A percentile compares a stretch with the other conserved stretches of the same genome.
phyloP scores from a whole-genome alignment of 2,329 filamentous ascomycete species.

The Stromatinia cepivora region DNA sequence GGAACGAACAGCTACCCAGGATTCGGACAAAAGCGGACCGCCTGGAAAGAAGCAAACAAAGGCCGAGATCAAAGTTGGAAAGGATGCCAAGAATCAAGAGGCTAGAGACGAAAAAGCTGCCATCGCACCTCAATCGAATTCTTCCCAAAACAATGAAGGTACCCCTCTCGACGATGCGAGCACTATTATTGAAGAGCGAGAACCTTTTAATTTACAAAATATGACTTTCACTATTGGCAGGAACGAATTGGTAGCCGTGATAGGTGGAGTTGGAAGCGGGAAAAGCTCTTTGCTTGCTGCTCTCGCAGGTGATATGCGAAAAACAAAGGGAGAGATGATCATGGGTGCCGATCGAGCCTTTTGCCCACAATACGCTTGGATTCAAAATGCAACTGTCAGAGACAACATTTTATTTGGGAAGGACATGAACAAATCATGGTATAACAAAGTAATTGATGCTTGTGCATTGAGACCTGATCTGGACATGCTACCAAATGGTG shows the following conservation, averaged over 20 bases:
- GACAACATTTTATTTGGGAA: constrained; percentile 93
- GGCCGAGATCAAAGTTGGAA: constrained; percentile 43
- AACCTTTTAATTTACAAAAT: constrained; percentile 72
- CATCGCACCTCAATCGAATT: constrained; percentile 37
- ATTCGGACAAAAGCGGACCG: constrained; percentile 45
- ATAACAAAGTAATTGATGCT: constrained; percentile 60
- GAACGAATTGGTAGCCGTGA: constrained; percentile 80
- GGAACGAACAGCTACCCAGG: constrained; percentile 66
- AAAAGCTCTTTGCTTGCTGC: constrained; percentile 89
- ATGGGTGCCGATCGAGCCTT: constrained; percentile 82
- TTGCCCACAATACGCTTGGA: constrained; percentile 97
- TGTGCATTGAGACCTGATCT: constrained; percentile 84
- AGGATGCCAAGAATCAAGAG: constrained; percentile 47
- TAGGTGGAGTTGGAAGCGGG: constrained; percentile 83
- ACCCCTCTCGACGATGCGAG: constrained; percentile 52
- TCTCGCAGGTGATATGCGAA: constrained; percentile 90
- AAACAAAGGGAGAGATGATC: constrained; percentile 70
- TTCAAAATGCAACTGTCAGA: constrained; percentile 84
- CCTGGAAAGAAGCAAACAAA: constrained; percentile 59
- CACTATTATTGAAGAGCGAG: constrained; percentile 53
- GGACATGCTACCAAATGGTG: constrained; percentile 88
- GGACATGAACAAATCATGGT: constrained; percentile 72
- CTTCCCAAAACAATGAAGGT: constrained; percentile 48
- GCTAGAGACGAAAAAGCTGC: constrained; percentile 43
- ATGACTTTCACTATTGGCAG: constrained; percentile 68